These are phyloP conservation scores for Wickerhamomyces ciferrii DNA, from an alignment of 805 yeast genomes.

Conservation along the genomic window DNA sequence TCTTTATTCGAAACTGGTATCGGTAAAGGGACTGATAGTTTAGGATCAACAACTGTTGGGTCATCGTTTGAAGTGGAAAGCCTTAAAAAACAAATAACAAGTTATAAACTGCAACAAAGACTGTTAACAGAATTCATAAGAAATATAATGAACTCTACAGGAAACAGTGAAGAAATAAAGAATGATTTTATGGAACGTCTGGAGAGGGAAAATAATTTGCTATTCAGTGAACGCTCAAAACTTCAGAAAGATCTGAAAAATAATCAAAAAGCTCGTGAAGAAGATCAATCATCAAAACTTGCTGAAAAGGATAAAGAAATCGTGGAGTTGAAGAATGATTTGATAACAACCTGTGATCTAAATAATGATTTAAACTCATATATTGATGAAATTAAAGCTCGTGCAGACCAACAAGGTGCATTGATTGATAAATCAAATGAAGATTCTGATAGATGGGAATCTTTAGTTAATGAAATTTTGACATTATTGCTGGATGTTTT, in stretches of 20 bases:
- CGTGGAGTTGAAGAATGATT: constrained; percentile 20
- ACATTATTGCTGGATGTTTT: constrained; percentile 5
- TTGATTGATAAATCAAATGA: not conserved
- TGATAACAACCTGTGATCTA: constrained; percentile 15
- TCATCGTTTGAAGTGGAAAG: constrained; percentile 26
- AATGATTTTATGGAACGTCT: constrained; percentile 15
- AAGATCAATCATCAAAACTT: constrained; percentile 5
- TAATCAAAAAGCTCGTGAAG: constrained; percentile 2
- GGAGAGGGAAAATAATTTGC: constrained; percentile 15
- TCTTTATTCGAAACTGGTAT: constrained; percentile 15
- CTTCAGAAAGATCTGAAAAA: constrained; percentile 12
- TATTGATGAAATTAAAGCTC: constrained; percentile 16
- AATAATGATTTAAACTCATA: constrained; percentile 18
- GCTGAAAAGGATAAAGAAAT: constrained; percentile 19
- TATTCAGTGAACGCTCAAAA: constrained; percentile 11
- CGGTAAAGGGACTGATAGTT: constrained; percentile 5
- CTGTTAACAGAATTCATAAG: constrained; percentile 26
- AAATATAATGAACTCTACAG: constrained; percentile 13
- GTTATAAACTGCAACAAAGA: constrained; percentile 30
- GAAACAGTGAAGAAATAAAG: constrained; percentile 15
- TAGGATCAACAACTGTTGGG: constrained; percentile 9
- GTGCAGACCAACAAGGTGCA: constrained; percentile 3
- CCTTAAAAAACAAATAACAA: constrained; percentile 35
- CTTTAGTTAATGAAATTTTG: constrained; percentile 10
- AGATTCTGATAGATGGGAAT: not conserved